Conservation (phyloP, 495 filamentous ascomycete genomes). For the Astrocystis sublimbata region DNA sequence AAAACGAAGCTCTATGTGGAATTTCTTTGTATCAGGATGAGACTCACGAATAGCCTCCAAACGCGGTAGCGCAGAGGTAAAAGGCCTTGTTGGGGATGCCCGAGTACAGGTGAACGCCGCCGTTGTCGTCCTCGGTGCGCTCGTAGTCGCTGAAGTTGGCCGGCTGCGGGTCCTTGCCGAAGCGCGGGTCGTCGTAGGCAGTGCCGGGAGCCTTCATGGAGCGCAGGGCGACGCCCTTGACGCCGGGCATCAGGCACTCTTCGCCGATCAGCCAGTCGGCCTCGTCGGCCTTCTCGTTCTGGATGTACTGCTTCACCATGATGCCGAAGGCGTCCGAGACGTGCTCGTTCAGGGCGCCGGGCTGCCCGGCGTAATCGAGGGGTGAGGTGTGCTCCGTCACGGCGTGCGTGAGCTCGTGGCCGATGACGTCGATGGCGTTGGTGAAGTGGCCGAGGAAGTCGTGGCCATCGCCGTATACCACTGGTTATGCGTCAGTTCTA, state of each 20-base stretch:
- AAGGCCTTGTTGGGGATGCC: constrained; percentile 58
- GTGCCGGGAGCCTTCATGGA: constrained; percentile 53
- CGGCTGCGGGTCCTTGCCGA: constrained; percentile 52
- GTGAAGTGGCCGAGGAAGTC: constrained; percentile 44
- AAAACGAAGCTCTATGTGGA: neutral
- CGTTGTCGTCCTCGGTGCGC: constrained; percentile 40
- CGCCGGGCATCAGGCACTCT: constrained; percentile 42
- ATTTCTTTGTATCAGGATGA: neutral
- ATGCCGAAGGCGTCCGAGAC: constrained; percentile 54
- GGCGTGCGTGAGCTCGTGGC: constrained; percentile 55
- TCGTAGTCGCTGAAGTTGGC: constrained; percentile 42
- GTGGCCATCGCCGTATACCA: constrained; percentile 54
- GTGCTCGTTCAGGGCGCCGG: constrained; percentile 55
- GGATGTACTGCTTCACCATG: constrained; percentile 54
- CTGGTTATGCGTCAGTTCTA: neutral
- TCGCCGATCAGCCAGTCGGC: constrained; percentile 58
- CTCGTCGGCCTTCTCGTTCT: constrained; percentile 43
- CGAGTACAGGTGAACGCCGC: constrained; percentile 55
- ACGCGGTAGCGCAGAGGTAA: constrained; percentile 42
- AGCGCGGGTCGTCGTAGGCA: constrained; percentile 47
- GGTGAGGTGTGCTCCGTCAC: constrained; percentile 47
- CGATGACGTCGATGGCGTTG: constrained; percentile 50
- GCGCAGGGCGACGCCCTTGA: constrained; percentile 49
- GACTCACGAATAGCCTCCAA: constrained; percentile 48
- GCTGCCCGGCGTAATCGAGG: constrained; percentile 46